Conservation (phyloP, 2,329 filamentous ascomycete species). For the Ramularia endophylla region DNA sequence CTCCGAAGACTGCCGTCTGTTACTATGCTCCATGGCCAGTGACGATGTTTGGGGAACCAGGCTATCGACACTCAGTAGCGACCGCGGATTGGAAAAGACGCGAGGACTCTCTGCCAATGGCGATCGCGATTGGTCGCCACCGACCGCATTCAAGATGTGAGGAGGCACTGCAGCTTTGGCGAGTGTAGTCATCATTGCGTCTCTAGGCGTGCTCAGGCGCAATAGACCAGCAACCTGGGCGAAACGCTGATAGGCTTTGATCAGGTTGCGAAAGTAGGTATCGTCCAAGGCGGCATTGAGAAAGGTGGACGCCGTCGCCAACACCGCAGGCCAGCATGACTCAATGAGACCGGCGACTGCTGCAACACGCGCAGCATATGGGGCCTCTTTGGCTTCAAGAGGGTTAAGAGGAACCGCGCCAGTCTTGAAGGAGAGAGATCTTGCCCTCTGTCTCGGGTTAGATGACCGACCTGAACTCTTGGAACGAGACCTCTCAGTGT, state of each 20-base stretch:
- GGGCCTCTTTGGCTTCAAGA: conserved; percentile 65
- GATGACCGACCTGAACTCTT: conserved; percentile 15
- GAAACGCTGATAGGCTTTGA: conserved; percentile 90
- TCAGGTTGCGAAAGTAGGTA: conserved; percentile 87
- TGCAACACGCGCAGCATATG: conserved; percentile 64
- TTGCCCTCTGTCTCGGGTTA: conserved; percentile 26
- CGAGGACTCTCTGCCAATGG: conserved; percentile 47
- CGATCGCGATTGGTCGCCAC: conserved; percentile 24
- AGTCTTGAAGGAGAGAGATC: conserved; percentile 63
- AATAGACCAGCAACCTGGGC: conserved; percentile 90
- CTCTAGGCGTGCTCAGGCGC: conserved; percentile 75
- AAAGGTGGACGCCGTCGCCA: conserved; percentile 94
- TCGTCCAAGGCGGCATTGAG: conserved; percentile 86
- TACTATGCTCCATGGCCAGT: conserved; percentile 47
- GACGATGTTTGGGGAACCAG: conserved; percentile 55
- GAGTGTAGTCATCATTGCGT: conserved; percentile 90
- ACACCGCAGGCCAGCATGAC: conserved; percentile 89
- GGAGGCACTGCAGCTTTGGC: conserved; percentile 89
- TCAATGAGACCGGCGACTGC: conserved; percentile 79
- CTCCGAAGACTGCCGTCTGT: conserved; percentile 54
- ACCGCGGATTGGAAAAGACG: conserved; percentile 66
- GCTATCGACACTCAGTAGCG: conserved; percentile 67
- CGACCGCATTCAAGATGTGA: conserved; percentile 50
- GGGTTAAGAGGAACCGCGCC: conserved; percentile 81
- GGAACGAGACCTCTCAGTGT: conserved; percentile 55